These are phyloP conservation scores for Alternaria dauci DNA, from an alignment of 2,329 filamentous ascomycete genomes.

Conservation along the genomic window DNA sequence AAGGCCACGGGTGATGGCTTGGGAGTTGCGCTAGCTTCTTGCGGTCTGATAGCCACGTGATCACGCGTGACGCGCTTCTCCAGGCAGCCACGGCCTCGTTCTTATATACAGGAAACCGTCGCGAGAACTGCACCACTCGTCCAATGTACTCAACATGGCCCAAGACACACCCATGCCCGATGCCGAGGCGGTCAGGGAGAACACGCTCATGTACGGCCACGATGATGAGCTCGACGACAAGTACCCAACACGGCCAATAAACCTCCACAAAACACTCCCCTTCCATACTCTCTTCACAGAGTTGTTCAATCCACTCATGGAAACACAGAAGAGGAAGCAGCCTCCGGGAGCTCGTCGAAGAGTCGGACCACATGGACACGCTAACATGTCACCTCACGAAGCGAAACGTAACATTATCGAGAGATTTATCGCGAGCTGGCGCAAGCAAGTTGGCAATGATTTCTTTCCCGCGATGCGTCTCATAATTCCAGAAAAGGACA, in stretches of 20 bases:
- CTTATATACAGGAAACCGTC: conserved; percentile 11
- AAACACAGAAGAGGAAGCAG: conserved; percentile 77
- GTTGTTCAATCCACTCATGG: conserved; percentile 82
- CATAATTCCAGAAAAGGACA: conserved; percentile 91
- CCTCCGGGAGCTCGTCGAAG: conserved; percentile 66
- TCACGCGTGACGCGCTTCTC: conserved; percentile 24
- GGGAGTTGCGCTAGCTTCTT: conserved; percentile 16
- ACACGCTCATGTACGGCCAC: conserved; percentile 59
- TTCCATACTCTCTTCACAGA: conserved; percentile 81
- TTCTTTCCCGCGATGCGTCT: conserved; percentile 92
- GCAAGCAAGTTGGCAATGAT: conserved; percentile 86
- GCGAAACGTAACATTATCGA: conserved; percentile 82
- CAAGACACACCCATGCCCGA: conserved; percentile 51
- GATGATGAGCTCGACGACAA: conserved; percentile 60
- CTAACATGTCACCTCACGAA: conserved; percentile 75
- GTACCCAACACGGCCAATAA: conserved; percentile 80
- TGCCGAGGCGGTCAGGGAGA: conserved; percentile 56
- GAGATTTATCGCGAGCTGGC: conserved; percentile 86
- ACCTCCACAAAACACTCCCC: conserved; percentile 78
- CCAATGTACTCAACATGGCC: conserved; percentile 38
- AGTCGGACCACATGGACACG: conserved; percentile 66
- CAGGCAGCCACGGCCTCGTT: conserved; percentile 17
- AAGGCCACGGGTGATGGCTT: conserved; percentile 13
- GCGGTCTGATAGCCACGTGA: conserved; percentile 21
- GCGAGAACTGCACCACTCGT: not conserved